phyloP scores from a whole-genome alignment of 805 yeast genomes.

The Jamesozyma spencerorum region DNA sequence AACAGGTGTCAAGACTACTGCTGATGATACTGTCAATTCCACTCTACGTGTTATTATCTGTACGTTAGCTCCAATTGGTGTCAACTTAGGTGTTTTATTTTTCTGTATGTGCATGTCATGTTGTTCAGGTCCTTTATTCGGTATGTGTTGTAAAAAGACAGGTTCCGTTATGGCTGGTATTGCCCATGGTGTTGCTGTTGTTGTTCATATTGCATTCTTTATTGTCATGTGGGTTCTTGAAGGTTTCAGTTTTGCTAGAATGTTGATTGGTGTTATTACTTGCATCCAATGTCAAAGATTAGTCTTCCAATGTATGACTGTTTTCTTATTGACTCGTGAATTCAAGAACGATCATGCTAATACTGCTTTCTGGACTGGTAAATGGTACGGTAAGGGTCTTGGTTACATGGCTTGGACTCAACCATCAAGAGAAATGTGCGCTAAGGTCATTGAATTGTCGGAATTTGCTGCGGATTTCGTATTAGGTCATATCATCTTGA shows the following conservation, averaged over 20 bases:
- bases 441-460: constrained; percentile 87
- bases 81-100: constrained; percentile 77
- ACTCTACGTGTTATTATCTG: constrained; percentile 64
- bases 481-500: constrained; percentile 80
- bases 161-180: constrained; percentile 91
- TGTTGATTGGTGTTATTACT: constrained; percentile 78
- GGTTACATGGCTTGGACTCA: constrained; percentile 93
- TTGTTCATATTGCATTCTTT: constrained; percentile 79
- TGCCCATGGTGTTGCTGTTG: constrained; percentile 91
- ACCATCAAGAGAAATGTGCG: constrained; percentile 90
- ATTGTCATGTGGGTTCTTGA: constrained; percentile 95
- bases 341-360: constrained; percentile 91
- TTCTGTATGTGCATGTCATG: constrained; percentile 78
- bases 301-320: constrained; percentile 74
- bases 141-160: constrained; percentile 92
- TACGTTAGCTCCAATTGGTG: constrained; percentile 82
- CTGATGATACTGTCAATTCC: constrained; percentile 53
- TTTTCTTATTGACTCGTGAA: constrained; percentile 79
- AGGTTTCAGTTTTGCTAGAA: constrained; percentile 81
- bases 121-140: constrained; percentile 94
- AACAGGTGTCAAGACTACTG: constrained; percentile 57
- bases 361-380: constrained; percentile 99
- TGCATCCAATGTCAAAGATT: constrained; percentile 82
- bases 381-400: constrained; percentile 92
- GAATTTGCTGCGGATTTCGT: constrained; percentile 95